Conservation (phyloP, 1,139 yeast genomes). For the Yamadazyma sp. region DNA sequence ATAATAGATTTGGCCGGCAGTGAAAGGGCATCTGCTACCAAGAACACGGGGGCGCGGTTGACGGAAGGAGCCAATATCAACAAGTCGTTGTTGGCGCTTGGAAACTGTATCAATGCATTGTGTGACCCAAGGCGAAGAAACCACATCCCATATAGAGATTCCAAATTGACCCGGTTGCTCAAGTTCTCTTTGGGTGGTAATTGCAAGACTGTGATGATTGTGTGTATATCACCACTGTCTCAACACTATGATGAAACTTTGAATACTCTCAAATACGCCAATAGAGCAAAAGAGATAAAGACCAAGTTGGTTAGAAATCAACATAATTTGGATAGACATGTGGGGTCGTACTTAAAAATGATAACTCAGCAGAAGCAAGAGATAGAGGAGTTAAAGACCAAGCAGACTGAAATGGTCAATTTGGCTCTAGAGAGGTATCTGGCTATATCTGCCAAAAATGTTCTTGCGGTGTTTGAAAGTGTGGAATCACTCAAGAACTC, state of each 20-base stretch:
- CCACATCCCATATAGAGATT: constrained; percentile 89
- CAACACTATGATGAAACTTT: constrained; percentile 88
- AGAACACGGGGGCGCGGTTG: constrained; percentile 74
- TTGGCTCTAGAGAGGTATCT: constrained; percentile 30
- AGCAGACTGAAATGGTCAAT: constrained; percentile 50
- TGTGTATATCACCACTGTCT: constrained; percentile 84
- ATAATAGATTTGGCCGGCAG: constrained; percentile 93
- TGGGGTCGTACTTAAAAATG: constrained; percentile 82
- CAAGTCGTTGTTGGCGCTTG: constrained; percentile 81
- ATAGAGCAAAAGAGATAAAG: constrained; percentile 86
- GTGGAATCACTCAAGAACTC: constrained; percentile 38
- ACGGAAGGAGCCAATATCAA: constrained; percentile 93
- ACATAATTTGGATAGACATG: constrained; percentile 79
- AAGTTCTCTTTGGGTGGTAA: constrained; percentile 93
- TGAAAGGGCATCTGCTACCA: constrained; percentile 89
- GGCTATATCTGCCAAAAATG: constrained; percentile 32
- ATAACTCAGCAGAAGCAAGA: constrained; percentile 80
- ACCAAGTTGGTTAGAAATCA: constrained; percentile 77
- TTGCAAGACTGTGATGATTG: constrained; percentile 94
- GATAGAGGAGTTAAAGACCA: constrained; percentile 63
- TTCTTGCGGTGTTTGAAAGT: constrained; percentile 38
- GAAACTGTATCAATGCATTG: constrained; percentile 90
- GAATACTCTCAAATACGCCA: constrained; percentile 86
- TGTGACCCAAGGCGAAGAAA: constrained; percentile 68
- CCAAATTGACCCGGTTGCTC: constrained; percentile 79